Conservation (phyloP, 192 early-diverging fungal genomes). For the Mortierella alpina region DNA sequence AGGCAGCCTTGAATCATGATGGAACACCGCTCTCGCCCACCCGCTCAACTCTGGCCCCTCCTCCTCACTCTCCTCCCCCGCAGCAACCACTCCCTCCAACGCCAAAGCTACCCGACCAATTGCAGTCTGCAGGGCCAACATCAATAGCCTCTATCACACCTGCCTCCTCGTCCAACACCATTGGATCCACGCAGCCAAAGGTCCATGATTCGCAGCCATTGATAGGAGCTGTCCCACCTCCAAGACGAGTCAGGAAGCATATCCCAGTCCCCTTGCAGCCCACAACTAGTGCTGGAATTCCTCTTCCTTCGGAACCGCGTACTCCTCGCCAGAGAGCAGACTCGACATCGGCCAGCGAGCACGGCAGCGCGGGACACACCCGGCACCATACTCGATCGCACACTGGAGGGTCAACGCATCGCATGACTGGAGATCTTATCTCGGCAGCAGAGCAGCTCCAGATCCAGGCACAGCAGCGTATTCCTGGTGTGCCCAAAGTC, state of each 20-base stretch:
- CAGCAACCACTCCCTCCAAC: slow-evolving; percentile 32
- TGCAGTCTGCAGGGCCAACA: not conserved
- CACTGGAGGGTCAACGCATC: slow-evolving; percentile 40
- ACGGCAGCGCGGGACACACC: slow-evolving; percentile 8
- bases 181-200: slow-evolving; percentile 12
- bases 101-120: slow-evolving; percentile 5
- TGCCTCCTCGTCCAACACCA: slow-evolving; percentile 24
- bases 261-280: slow-evolving; percentile 39
- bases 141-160: slow-evolving; percentile 18
- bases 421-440: slow-evolving; percentile 26
- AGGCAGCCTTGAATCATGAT: no score
- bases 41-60: slow-evolving; percentile 2
- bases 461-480: slow-evolving; percentile 31
- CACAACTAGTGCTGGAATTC: not conserved
- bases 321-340: slow-evolving; percentile 47
- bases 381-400: slow-evolving; percentile 42
- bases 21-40: slow-evolving; percentile 11
- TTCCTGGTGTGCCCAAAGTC: slow-evolving; percentile 25
- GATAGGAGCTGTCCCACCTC: slow-evolving; percentile 13
- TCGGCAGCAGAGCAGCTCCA: slow-evolving; percentile 34
- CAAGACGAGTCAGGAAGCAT: slow-evolving; percentile 38
- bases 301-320: slow-evolving; percentile 17
- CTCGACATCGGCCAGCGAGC: slow-evolving; percentile 33
- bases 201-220: slow-evolving; percentile 13
- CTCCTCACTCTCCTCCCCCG: slow-evolving; percentile 18